Conservation (phyloP, 306 rosid species). For the Rubus idaeus region DNA sequence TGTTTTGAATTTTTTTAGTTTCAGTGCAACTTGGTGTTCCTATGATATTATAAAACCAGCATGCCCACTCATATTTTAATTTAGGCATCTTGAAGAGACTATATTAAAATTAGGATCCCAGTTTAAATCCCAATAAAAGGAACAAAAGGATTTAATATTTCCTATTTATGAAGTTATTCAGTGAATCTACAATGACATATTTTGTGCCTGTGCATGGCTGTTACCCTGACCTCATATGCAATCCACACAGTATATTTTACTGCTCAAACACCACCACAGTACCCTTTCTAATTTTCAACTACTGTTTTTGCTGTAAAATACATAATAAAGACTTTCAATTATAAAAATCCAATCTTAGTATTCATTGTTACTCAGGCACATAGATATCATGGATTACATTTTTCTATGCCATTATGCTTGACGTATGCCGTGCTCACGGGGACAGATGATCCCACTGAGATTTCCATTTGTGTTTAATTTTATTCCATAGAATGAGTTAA, state of each 20-base stretch:
- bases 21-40: not conserved
- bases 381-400: not conserved
- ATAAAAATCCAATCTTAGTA: not conserved
- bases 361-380: not conserved
- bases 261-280: not conserved
- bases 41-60: conserved; percentile 2
- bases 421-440: not conserved
- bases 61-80: not conserved
- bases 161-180: not conserved
- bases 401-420: not conserved
- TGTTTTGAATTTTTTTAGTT: not conserved
- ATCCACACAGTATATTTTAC: not conserved
- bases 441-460: not conserved
- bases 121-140: not conserved
- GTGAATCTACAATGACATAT: not conserved
- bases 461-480: not conserved
- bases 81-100: not conserved
- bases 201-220: not conserved
- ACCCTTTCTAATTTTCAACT: not conserved
- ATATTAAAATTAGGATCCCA: not conserved
- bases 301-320: not conserved
- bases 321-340: not conserved
- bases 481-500: not conserved
- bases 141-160: not conserved
- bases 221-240: not conserved